A percentile compares a stretch with the other conserved stretches of the same genome.
Evolutionary conservation across 1,284 basidiomycete species (phyloP).

Genomic region (Ganoderma lucidum): DNA sequence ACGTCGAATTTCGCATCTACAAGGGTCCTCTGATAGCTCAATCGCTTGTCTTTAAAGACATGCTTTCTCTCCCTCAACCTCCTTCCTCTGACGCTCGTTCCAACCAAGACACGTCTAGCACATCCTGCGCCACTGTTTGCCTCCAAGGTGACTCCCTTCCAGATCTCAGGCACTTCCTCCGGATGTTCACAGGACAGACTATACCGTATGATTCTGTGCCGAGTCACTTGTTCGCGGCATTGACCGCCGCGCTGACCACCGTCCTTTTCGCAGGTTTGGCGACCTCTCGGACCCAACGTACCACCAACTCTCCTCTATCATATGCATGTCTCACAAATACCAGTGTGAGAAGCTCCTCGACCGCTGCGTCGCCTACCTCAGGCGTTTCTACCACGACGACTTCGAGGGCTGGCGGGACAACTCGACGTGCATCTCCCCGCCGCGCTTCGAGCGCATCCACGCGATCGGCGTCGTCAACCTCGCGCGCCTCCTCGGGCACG

Average conservation of each 20-base stretch:
- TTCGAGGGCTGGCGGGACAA: slow-evolving; percentile 7
- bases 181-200: slow-evolving; percentile 12
- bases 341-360: slow-evolving; percentile 19
- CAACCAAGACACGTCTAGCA: background rate
- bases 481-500: slow-evolving; percentile 18
- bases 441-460: slow-evolving; percentile 18
- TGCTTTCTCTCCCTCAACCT: slow-evolving; percentile 19
- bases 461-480: slow-evolving; percentile 27
- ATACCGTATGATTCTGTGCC: slow-evolving; percentile 11
- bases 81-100: background rate
- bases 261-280: slow-evolving; percentile 2
- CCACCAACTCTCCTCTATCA: slow-evolving; percentile 22
- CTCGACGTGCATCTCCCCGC: slow-evolving; percentile 7
- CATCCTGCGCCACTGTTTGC: slow-evolving; percentile 12
- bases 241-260: background rate
- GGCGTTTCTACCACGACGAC: slow-evolving; percentile 20
- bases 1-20: slow-evolving; percentile 19
- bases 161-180: slow-evolving; percentile 23
- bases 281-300: slow-evolving; percentile 12
- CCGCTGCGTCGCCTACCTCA: slow-evolving; percentile 17
- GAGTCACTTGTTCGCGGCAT: background rate
- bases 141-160: slow-evolving; percentile 18
- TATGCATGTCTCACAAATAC: slow-evolving; percentile 26
- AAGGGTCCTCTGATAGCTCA: slow-evolving; percentile 6
- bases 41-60: slow-evolving; percentile 14